phyloP scores from a whole-genome alignment of 352 stramenopile species.

The Phytophthora sojae region DNA sequence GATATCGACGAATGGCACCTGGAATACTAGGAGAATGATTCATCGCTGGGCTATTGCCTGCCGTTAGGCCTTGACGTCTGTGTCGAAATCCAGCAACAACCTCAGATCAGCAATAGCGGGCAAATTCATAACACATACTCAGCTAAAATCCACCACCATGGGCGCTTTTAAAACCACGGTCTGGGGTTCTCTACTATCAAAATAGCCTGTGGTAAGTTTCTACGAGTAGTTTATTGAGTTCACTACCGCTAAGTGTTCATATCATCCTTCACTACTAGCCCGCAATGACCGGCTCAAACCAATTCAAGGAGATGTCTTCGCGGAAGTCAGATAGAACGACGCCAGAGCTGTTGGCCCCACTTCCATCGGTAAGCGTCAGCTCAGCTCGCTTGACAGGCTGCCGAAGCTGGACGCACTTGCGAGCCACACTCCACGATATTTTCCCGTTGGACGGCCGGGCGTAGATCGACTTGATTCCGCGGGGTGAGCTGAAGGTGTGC shows the following conservation, averaged over 20 bases:
- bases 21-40: too few species aligned
- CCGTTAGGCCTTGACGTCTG: too few species aligned
- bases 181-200: too few species aligned
- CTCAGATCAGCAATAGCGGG: too few species aligned
- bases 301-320: background rate
- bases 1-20: background rate
- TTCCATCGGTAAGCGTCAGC: background rate
- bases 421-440: background rate
- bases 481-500: background rate
- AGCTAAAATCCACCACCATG: too few species aligned
- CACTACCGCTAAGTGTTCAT: too few species aligned
- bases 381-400: background rate
- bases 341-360: background rate
- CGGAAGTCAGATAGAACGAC: background rate
- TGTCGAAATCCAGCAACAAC: too few species aligned
- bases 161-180: too few species aligned
- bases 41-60: background rate
- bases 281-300: background rate
- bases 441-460: conserved; percentile 1
- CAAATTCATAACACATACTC: too few species aligned
- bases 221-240: too few species aligned
- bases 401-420: conserved; percentile 1
- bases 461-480: conserved; percentile 1
- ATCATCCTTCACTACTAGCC: too few species aligned
- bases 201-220: too few species aligned